phyloP scores from a whole-genome alignment of 164 flowering plant species.

The Magnolia kwangsiensis region DNA sequence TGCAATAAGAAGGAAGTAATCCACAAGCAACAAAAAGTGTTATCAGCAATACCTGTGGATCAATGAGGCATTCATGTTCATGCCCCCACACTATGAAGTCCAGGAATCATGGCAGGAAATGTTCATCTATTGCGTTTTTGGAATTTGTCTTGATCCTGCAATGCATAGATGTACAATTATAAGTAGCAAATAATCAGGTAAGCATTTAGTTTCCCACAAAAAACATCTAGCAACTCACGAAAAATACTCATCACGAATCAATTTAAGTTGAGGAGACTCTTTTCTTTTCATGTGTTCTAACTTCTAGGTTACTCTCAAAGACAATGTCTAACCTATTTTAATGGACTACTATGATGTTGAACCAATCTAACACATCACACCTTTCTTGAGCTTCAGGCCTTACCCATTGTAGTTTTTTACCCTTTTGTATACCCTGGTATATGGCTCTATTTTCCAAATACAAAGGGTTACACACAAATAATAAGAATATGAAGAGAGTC shows the following conservation, averaged over 20 bases:
- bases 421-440: no score
- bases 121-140: constrained; percentile 97
- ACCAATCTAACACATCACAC: no score
- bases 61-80: constrained; percentile 96
- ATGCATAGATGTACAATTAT: constrained; percentile 2
- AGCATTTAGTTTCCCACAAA: no score
- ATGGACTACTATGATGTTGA: no score
- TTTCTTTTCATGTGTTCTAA: no score
- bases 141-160: constrained; percentile 93
- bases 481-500: background rate
- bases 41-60: constrained; percentile 70
- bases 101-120: constrained; percentile 87
- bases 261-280: no score
- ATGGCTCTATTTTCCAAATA: constrained; percentile 17
- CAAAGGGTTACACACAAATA: background rate
- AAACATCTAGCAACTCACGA: no score
- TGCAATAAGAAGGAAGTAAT: background rate
- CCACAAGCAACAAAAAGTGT: background rate
- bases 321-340: no score
- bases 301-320: no score
- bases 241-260: no score
- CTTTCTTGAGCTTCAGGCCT: no score
- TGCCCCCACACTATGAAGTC: constrained; percentile 99
- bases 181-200: background rate
- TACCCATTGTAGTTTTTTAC: no score